Evolutionary conservation across 768 basidiomycete species (phyloP).

Genomic region (Scleroderma bovista): DNA sequence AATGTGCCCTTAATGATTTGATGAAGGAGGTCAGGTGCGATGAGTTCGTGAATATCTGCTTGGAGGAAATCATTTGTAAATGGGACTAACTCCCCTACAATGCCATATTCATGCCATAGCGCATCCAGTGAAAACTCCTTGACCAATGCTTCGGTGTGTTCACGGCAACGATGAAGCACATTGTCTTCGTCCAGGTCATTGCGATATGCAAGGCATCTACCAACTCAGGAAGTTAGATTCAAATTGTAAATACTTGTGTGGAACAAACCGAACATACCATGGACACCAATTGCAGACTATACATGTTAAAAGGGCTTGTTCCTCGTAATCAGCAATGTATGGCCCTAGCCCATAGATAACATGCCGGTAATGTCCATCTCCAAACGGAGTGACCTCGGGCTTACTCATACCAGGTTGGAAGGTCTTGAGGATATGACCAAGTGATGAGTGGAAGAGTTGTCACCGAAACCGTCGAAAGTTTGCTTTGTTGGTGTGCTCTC

Average conservation of each 20-base stretch:
- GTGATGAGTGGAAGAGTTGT: slow-evolving; percentile 27
- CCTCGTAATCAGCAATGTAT: slow-evolving; percentile 36
- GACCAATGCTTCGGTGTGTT: not conserved
- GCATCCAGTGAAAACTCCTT: not conserved
- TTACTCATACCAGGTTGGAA: slow-evolving; percentile 23
- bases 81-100: slow-evolving; percentile 20
- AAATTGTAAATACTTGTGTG: not conserved
- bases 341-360: slow-evolving; percentile 30
- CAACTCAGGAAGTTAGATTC: too few species aligned
- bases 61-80: slow-evolving; percentile 28
- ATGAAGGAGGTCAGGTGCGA: slow-evolving; percentile 15
- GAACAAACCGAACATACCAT: not conserved
- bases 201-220: not conserved
- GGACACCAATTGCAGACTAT: slow-evolving; percentile 32
- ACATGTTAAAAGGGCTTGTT: slow-evolving; percentile 29
- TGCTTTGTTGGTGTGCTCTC: slow-evolving; percentile 4
- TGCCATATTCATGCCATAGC: slow-evolving; percentile 25
- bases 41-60: slow-evolving; percentile 13
- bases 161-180: not conserved
- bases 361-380: slow-evolving; percentile 25
- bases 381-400: slow-evolving; percentile 13
- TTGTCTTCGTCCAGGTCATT: not conserved
- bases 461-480: slow-evolving; percentile 23
- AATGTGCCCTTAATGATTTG: slow-evolving; percentile 39
- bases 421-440: slow-evolving; percentile 15